Evolutionary conservation across 352 stramenopile species (phyloP).

Genomic region (Pythium sukuiense): DNA sequence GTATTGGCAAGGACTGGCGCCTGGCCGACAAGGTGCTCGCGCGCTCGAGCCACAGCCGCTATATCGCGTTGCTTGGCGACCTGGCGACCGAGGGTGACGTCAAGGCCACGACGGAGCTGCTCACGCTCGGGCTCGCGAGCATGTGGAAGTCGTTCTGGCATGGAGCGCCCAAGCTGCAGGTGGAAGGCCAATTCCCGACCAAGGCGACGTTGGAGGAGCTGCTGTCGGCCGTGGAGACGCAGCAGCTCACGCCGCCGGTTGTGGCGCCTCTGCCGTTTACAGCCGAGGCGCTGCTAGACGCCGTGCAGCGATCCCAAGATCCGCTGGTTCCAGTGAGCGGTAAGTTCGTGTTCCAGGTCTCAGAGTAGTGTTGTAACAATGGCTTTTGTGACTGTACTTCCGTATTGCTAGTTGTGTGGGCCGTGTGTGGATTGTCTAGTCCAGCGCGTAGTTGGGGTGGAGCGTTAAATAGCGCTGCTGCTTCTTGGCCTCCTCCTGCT

Average conservation of each 20-base stretch:
- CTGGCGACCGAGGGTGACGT: constrained; percentile 28
- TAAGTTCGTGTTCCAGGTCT: constrained; percentile 70
- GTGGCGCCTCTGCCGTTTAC: constrained; percentile 71
- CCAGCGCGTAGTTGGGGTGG: constrained; percentile 79
- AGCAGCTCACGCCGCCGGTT: constrained; percentile 45
- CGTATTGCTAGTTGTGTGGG: not conserved
- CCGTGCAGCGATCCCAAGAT: constrained; percentile 52
- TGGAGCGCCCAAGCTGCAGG: constrained; percentile 22
- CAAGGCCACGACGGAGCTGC: constrained; percentile 22
- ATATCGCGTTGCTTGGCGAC: constrained; percentile 28
- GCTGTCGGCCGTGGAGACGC: constrained; percentile 39
- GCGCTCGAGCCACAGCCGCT: constrained; percentile 9
- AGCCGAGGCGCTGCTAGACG: constrained; percentile 47
- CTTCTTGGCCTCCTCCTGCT: constrained; percentile 52
- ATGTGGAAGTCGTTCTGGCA: constrained; percentile 35
- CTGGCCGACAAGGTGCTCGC: constrained; percentile 28
- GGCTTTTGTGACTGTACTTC: too few species aligned
- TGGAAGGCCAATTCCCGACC: constrained; percentile 35
- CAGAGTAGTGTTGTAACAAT: not conserved
- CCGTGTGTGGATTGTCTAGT: constrained; percentile 19
- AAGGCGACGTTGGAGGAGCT: constrained; percentile 37
- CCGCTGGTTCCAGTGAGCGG: constrained; percentile 46
- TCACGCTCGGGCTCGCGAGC: constrained; percentile 25
- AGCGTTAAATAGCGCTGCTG: constrained; percentile 78
- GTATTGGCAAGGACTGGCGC: constrained; percentile 22